Base-by-base conservation (phyloP, 208 protist species). In the Trypanosoma grayi region DNA sequence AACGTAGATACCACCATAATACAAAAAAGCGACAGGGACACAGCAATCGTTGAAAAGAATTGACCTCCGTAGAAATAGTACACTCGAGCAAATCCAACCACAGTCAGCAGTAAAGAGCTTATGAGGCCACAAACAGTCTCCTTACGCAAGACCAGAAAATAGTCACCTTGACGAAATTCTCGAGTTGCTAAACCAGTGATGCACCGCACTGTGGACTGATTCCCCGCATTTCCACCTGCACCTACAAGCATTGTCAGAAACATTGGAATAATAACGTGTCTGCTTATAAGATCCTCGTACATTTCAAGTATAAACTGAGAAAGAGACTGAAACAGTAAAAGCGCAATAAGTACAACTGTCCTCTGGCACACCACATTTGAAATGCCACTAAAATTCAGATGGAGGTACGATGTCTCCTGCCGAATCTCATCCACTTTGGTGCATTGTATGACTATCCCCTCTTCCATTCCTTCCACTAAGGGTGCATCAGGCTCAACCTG, bases 201-300 rank as follows among this genome's bases (percentile, higher is more conserved):
- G 20, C 54, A 56, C 4, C 62, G 50, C 4, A 76, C 66, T 20
- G 78, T 60, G 0, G 68, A 64, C 44, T 87, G 81, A 48, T 80
- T 81, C 25, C 81, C 74, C 1, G 75, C 77, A 54, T 87, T 87
- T 20, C 77, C 77, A 36, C 81, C 81, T 3, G 77, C 81, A 16
- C 77, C 81, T 10, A 87, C 63, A 37, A 87, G 67, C 81, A 85
- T 87, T 41, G 81, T 87, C 9, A 87, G 41, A 53, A 87, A 85
- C 55, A 81, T 60, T 14, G 76, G 75, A 59, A 85, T 67, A 36
- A 83, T 79, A 28, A 81, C 33, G 62, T 87, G 76, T 39, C 45
- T 7, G 9, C 8, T 24, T 36, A 87, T 67, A 18, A 87, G 60
- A 27, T 25, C 60, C 40, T 77, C 69, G 61, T 83, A 82, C 27